Conservation (phyloP, 225 moss, liverwort and hornwort species). For the Sphagnum tenellum region DNA sequence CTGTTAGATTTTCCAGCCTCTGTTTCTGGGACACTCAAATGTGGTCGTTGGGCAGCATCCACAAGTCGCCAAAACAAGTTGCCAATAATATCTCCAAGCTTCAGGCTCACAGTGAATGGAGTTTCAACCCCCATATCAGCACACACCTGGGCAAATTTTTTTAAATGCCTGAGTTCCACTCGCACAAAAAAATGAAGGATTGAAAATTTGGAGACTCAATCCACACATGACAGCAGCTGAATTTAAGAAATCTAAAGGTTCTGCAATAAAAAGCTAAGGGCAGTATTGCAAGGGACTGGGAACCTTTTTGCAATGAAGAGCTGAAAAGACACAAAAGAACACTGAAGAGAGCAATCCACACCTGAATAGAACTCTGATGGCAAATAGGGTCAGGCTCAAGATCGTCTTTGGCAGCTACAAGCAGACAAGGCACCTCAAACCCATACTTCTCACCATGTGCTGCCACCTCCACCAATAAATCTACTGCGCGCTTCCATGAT, state of each 20-base stretch:
- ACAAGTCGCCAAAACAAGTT: conserved; percentile 70
- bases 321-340: not conserved
- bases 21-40: conserved; percentile 86
- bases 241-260: no score
- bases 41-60: conserved; percentile 86
- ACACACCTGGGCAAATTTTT: no score
- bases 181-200: no score
- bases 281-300: no score
- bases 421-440: conserved; percentile 77
- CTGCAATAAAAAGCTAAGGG: no score
- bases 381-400: conserved; percentile 66
- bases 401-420: conserved; percentile 80
- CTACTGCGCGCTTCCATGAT: conserved; percentile 71
- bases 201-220: no score
- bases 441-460: conserved; percentile 68
- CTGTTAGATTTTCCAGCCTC: conserved; percentile 72
- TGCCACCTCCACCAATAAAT: conserved; percentile 65
- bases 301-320: not conserved
- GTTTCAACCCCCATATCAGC: conserved; percentile 90
- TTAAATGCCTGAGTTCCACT: no score
- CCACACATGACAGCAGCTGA: no score
- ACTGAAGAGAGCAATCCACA: conserved; percentile 9
- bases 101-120: conserved; percentile 81
- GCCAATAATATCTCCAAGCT: conserved; percentile 77
- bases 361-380: conserved; percentile 53